Base-by-base conservation (phyloP, 352 stramenopile genomes). In the Pythium chondricola region DNA sequence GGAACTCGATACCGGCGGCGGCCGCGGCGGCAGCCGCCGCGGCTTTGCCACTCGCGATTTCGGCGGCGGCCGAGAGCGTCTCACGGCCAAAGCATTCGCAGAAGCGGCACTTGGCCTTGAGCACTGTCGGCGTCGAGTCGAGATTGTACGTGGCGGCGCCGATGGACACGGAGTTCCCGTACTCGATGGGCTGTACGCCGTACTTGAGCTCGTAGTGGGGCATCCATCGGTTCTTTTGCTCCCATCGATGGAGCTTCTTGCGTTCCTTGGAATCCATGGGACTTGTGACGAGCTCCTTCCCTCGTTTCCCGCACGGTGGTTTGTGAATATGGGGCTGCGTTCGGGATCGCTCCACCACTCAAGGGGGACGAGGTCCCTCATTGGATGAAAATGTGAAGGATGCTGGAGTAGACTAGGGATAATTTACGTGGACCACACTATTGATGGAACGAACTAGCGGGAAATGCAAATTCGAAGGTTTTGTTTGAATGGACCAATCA, bases 171-270 rank as follows among this genome's bases (percentile, higher is more conserved):
- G 48, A 35, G 25, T 48, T 36, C 20, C 59, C 58, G 32, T 71
- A 65, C 55, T 80, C 69, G 38, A 73, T 65, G 18, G 69, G 69
- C 56, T 51, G 43, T 47, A 80, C 69, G 66, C 69, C 69, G 55
- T 80, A 80, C 69, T 76, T 76, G 63, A 76, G 59, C 63, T 80
- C 63, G 43, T 80, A 80, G 58, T 80, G 69, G 29, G 52, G 35
- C 69, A 80, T 80, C 69, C 69, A 80, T 58, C 66, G 65, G 63
- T 80, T 80, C 69, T 80, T 80, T 50, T 80, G 65, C 61, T 76
- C 66, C 69, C 65, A 76, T n/a, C 69, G 69, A 33, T 80, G 69
- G 45, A 69, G 69, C 40, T 65, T 65, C 61, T 80, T 80, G 63
- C 66, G 69, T 32, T 76, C 66, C 62, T 74, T 78, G 39, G 43